Evolutionary conservation across 345 rosid species (phyloP).

Genomic region (Salix purpurea): DNA sequence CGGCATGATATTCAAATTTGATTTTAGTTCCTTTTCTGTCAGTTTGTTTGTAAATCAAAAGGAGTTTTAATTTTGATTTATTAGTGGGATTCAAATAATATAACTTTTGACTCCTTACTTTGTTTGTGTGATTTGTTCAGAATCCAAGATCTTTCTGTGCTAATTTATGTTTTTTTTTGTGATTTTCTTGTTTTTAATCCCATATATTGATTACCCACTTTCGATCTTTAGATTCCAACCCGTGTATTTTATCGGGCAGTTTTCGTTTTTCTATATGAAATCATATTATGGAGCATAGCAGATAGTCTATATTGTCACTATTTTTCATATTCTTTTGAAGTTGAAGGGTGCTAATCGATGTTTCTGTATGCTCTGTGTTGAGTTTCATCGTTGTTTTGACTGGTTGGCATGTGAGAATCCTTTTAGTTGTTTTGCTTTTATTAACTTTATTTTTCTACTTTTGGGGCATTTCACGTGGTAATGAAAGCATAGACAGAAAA

Average conservation of each 20-base stretch:
- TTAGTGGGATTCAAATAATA: neutral
- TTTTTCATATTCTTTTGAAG: neutral
- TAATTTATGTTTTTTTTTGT: neutral
- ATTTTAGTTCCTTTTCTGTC: neutral
- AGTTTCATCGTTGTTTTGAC: neutral
- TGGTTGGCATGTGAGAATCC: neutral
- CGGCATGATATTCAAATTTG: neutral
- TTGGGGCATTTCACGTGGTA: neutral
- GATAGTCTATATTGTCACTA: neutral
- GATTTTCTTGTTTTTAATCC: neutral
- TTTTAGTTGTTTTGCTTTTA: neutral
- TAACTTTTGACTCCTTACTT: neutral
- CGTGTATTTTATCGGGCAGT: neutral
- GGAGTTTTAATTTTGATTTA: neutral
- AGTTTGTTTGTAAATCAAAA: neutral
- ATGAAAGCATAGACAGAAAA: neutral
- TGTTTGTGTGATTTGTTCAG: neutral
- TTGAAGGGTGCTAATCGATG: neutral
- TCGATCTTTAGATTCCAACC: neutral
- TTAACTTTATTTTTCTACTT: neutral
- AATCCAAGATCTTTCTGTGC: slow-evolving; percentile 11
- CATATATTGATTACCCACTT: neutral
- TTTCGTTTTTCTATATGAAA: neutral
- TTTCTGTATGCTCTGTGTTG: neutral
- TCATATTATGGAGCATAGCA: neutral